Conservation (phyloP, 1,284 basidiomycete genomes). For the Cystobasidium pallidum region DNA sequence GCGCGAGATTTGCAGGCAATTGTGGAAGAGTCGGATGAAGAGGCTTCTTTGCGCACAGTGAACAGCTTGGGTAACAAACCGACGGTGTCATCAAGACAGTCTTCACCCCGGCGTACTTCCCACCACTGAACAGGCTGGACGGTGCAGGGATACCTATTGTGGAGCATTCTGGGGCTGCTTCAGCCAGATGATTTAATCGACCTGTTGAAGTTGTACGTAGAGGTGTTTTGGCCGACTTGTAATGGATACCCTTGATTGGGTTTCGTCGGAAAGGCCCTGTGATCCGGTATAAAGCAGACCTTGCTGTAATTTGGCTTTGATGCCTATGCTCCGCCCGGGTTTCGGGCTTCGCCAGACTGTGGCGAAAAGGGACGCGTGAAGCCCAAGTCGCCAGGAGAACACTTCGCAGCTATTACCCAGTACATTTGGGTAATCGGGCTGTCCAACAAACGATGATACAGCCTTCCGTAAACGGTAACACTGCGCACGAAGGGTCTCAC, state of each 20-base stretch:
- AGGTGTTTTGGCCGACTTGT: no score
- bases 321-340: no score
- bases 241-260: no score
- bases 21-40: slow-evolving; percentile 35
- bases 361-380: not conserved
- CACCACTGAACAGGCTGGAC: slow-evolving; percentile 23
- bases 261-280: no score
- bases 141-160: slow-evolving; percentile 7
- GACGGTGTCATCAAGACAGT: slow-evolving; percentile 28
- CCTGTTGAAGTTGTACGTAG: no score
- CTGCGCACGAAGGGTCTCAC: not conserved
- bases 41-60: slow-evolving; percentile 32
- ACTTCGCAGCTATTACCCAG: not conserved
- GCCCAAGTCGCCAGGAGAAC: not conserved
- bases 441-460: not conserved
- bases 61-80: slow-evolving; percentile 27
- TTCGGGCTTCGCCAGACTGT: not conserved
- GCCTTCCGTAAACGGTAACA: not conserved
- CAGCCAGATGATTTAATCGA: not conserved
- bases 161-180: slow-evolving; percentile 17
- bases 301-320: no score
- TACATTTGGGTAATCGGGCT: not conserved
- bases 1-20: slow-evolving; percentile 21
- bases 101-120: slow-evolving; percentile 9
- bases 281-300: no score